Conservation (phyloP, 2,329 filamentous ascomycete species). For the Pseudogymnoascus sp. region DNA sequence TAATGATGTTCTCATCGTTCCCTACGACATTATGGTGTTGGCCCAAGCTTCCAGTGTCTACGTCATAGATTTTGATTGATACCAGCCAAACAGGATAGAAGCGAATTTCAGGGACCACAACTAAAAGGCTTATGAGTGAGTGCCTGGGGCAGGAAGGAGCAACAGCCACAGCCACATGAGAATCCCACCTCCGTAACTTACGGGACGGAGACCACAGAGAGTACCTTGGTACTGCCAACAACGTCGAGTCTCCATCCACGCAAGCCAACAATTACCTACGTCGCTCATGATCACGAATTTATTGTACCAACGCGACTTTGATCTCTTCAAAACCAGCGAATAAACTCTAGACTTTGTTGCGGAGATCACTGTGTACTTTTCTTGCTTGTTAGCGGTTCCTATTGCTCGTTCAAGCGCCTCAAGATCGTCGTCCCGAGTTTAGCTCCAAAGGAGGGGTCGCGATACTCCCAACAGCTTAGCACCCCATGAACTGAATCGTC, state of each 20-base stretch:
- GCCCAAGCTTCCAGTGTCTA: conserved; percentile 5
- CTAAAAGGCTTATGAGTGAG: conserved; percentile 9
- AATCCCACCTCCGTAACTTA: neutral
- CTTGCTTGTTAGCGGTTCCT: neutral
- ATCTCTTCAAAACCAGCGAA: neutral
- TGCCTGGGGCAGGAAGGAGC: conserved; percentile 5
- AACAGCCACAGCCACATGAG: neutral
- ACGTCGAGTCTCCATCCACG: neutral
- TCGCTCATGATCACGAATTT: conserved; percentile 9
- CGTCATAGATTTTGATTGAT: neutral
- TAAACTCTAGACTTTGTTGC: neutral
- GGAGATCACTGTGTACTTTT: neutral
- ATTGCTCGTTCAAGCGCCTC: conserved; percentile 7
- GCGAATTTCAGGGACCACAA: conserved; percentile 9
- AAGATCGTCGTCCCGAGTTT: conserved; percentile 4
- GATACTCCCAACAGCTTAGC: conserved; percentile 6
- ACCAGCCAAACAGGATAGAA: conserved; percentile 1
- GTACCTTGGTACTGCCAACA: conserved; percentile 11
- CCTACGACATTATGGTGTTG: conserved; percentile 6
- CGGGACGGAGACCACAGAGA: neutral
- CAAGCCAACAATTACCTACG: neutral
- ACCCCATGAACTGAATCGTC: conserved; percentile 5
- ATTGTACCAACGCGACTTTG: neutral
- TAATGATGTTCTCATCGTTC: neutral
- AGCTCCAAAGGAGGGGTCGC: conserved; percentile 7